Conservation (phyloP, 2,329 filamentous ascomycete species). For the Ustulina deusta region DNA sequence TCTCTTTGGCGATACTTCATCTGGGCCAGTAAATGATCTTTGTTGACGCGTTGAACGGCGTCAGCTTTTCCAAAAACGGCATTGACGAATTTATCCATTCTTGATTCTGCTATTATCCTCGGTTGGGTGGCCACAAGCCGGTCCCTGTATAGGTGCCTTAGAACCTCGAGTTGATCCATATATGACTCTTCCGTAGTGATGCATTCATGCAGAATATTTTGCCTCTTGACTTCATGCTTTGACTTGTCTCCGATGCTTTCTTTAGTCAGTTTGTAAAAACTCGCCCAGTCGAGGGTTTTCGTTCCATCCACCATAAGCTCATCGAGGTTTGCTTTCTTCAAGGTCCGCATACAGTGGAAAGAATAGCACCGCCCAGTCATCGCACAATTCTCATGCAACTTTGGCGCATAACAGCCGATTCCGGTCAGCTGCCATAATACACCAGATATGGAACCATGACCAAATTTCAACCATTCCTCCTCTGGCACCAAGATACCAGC, state of each 20-base stretch:
- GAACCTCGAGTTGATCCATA: conserved; percentile 88
- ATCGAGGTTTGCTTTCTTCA: conserved; percentile 93
- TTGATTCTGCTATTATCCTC: conserved; percentile 82
- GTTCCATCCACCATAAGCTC: conserved; percentile 76
- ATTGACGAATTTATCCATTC: conserved; percentile 81
- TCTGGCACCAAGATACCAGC: conserved; percentile 84
- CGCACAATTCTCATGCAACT: conserved; percentile 75
- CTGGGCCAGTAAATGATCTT: conserved; percentile 90
- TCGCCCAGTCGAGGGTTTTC: conserved; percentile 85
- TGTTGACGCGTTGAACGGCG: conserved; percentile 88
- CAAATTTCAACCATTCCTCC: conserved; percentile 98
- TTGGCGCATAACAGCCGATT: conserved; percentile 88
- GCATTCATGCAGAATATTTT: conserved; percentile 96
- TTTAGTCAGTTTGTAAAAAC: conserved; percentile 86
- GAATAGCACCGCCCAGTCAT: conserved; percentile 87
- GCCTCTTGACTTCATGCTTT: conserved; percentile 90
- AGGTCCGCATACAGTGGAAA: conserved; percentile 89
- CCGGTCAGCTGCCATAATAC: conserved; percentile 95
- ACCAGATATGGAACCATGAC: conserved; percentile 81
- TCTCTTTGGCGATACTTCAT: conserved; percentile 97
- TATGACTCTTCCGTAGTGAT: conserved; percentile 92
- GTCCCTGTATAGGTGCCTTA: conserved; percentile 87
- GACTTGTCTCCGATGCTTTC: conserved; percentile 77
- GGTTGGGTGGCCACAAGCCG: conserved; percentile 78
- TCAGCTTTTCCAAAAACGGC: conserved; percentile 94